Conservation (phyloP, 2,329 filamentous ascomycete species). For the Aspergillus eucalypticola region DNA sequence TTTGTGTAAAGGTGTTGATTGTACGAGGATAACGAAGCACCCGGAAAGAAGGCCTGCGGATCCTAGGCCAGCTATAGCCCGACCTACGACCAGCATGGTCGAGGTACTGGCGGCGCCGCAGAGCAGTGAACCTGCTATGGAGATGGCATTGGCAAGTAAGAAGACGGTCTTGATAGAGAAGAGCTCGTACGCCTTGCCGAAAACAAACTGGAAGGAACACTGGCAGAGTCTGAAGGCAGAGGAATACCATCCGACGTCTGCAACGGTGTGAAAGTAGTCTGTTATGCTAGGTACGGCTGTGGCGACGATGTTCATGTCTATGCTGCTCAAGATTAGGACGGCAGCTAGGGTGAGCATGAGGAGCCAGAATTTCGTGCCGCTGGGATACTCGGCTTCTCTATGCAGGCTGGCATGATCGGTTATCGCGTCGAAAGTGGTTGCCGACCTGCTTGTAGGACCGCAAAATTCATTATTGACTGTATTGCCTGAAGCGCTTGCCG, state of each 20-base stretch:
- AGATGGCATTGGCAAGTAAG: conserved; percentile 22
- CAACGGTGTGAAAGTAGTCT: conserved; percentile 28
- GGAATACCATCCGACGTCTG: conserved; percentile 34
- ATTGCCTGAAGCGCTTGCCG: background rate
- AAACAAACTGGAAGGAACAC: conserved; percentile 26
- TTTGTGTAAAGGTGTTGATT: conserved; percentile 27
- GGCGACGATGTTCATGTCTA: conserved; percentile 35
- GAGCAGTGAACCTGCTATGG: conserved; percentile 23
- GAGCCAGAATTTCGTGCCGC: conserved; percentile 19
- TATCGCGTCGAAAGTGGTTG: background rate
- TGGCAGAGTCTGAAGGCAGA: conserved; percentile 25
- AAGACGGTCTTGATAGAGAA: conserved; percentile 33
- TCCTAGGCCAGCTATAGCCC: conserved; percentile 35
- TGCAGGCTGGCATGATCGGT: background rate
- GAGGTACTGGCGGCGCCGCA: conserved; percentile 22
- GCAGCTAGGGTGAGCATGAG: conserved; percentile 26
- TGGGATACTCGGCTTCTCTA: conserved; percentile 13
- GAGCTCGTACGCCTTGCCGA: conserved; percentile 33
- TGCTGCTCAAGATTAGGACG: conserved; percentile 29
- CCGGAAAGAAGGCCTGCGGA: conserved; percentile 21
- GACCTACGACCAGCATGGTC: conserved; percentile 27
- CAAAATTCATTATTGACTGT: too few species aligned
- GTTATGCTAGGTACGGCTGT: conserved; percentile 37
- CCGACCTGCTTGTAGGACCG: background rate
- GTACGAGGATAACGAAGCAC: conserved; percentile 17